Evolutionary conservation across 441 rosid species (phyloP), one percentile per base, ranked within the genome.

Genomic region (Syzygium syzygioides): DNA sequence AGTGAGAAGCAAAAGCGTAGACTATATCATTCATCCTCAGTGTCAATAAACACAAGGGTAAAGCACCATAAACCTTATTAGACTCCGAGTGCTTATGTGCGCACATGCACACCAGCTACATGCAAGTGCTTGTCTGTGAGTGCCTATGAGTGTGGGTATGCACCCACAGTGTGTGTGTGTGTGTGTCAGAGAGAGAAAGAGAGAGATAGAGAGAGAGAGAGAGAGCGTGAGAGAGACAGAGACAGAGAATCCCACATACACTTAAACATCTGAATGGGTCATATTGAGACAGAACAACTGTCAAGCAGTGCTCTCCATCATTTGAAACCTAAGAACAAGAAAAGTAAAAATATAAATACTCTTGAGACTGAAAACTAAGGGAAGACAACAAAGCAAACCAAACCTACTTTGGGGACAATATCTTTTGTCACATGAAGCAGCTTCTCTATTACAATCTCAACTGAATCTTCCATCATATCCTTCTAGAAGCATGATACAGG

Each of bases 391-490:
- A 87, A 86, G 32, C 66, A 85, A 34, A 52, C 25, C 11, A 26
- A 68, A 85, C 89, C 92, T 92, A 98, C 99, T 92, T 95, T 95
- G 66, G 97, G 95, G 91, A 91, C 91, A 89, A 79, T 86, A 91
- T 97, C 99, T 90, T 96, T 94, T 32, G 94, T 92, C 48, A 93
- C 97, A 87, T 96, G 97, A 91, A 97, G 98, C 92, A 98, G 94
- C 94, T 95, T 96, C 91, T 96, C 99, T 87, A 95, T 94, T 88
- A 96, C 97, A 90, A 96, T 94, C 94, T 98, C 99, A 52, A 96
- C 90, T 85, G 99, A 97, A 87, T 97, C 98, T 93, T 96, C 98
- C 96, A 97, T 93, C 84, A 94, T 92, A 79, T 93, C 94, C 93
- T 96, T 97, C 99, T 97, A 92, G 85, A 93, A 90, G 90, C 68